Base-by-base conservation (phyloP, 148 eudicot genomes). In the Dianthus caryophyllus region DNA sequence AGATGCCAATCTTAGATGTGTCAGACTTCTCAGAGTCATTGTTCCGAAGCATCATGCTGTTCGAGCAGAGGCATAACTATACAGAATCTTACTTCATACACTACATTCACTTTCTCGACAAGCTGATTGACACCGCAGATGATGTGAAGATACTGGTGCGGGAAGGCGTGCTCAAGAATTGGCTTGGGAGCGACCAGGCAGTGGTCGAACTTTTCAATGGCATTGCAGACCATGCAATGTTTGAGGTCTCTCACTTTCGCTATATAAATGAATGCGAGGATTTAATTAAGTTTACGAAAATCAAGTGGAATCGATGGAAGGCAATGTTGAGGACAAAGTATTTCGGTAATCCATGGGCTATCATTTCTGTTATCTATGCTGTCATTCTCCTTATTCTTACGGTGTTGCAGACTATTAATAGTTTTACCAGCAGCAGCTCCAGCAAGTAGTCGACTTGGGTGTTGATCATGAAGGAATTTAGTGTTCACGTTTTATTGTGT, bases 291-390 rank as follows among this genome's bases (percentile, higher is more conserved):
- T 51, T 61, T 24, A 33, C 67, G 13, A 17, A 4, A 5, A 63
- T 25, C 18, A 5, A 41, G 27, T 66, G 70, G 65, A 51, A 66
- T 24, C 44, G 27, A 20, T 56, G 70, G 71, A 73, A 48, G 52
- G 76, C 76, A 41, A 59, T 67, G 24, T 38, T 73, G 53, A 66
- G 50, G 61, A 69, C 52, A 21, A 38, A 66, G 51, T 73, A 73
- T 38, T 67, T 73, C 43, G 51, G 8, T 38, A 71, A 73, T 67
- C 76, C 76, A 48, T 73, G 76, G 76, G 71, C 76, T 5, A 27
- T 25, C 26, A 41, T 22, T 43, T 64, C 67, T 64, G 67, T 64
- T 1, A 20, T 41, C 14, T 64, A 64, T 43, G 51, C 52, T 17
- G 14, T 73, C 50, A 44, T 67, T 15, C 57, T 73, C 5, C 67